A percentile compares a stretch with the other conserved stretches of the same genome.
Conservation (phyloP, 768 basidiomycete species). For the Fomitopsis serialis region DNA sequence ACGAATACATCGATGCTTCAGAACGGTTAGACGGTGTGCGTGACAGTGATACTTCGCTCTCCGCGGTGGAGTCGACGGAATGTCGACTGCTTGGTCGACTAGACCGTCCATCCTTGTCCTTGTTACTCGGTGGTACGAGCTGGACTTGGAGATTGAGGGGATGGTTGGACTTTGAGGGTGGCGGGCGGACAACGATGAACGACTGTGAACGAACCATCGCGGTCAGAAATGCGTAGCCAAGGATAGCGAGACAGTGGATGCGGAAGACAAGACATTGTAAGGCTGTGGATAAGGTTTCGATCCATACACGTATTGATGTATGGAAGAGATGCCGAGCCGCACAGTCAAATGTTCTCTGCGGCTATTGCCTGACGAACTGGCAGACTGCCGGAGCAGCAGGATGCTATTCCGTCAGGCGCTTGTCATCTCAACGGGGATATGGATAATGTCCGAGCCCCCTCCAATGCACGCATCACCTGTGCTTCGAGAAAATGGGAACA, state of each 20-base stretch:
- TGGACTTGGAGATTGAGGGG: slow-evolving; percentile 90
- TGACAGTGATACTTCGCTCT: slow-evolving; percentile 22
- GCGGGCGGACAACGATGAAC: slow-evolving; percentile 89
- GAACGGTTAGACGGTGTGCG: slow-evolving; percentile 50
- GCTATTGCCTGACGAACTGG: no score
- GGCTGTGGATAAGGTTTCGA: not conserved
- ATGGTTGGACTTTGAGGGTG: slow-evolving; percentile 79
- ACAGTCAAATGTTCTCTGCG: no score
- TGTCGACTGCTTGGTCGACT: slow-evolving; percentile 30
- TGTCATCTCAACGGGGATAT: no score
- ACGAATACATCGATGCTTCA: slow-evolving; percentile 39
- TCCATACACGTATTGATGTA: no score
- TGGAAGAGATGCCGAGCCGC: no score
- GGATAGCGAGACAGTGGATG: not conserved
- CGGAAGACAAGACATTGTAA: not conserved
- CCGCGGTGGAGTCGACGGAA: slow-evolving; percentile 37
- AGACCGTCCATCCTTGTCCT: slow-evolving; percentile 23
- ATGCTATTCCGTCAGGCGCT: no score
- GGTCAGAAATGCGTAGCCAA: not conserved
- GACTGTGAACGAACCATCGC: slow-evolving; percentile 41
- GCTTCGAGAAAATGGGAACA: no score
- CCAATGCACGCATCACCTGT: no score
- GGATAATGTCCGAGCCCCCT: no score
- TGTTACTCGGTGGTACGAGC: slow-evolving; percentile 68
- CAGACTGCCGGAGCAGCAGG: no score